Evolutionary conservation across 306 rosid species (phyloP), one percentile per base, ranked within the genome.

Genomic region (Psophocarpus tetragonolobus): DNA sequence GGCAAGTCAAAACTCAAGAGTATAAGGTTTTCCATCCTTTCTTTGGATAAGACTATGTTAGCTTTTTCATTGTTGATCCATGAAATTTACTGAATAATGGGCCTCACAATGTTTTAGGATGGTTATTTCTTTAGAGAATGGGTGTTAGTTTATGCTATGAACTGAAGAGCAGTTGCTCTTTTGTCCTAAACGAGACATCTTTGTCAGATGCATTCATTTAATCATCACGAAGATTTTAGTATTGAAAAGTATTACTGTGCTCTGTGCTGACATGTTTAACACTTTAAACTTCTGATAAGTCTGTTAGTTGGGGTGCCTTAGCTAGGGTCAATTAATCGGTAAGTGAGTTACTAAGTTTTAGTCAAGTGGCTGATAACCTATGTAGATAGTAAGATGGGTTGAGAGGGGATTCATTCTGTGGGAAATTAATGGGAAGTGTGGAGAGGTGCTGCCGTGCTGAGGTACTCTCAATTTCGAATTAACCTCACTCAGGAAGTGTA

Each of bases 21-120:
- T 21, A 63, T 63, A 63, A 71, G 53, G 27, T 27, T 76, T 36
- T 6, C 66, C 66, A 50, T 65, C 41, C 58, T 57, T 66, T 27
- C 56, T 41, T 44, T 62, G 62, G 15, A n/a, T 45, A 57, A 14
- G 14, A 45, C 71, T 35, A 56, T 83, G 67, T 69, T 45, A 45
- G 15, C 71, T 35, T 27, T 77, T 73, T 45, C 17, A 54, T 67
- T 77, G 35, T 26, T 33, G 71, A 21, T 23, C 72, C 30, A 17
- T 72, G 67, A 33, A 57, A 8, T 17, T 53, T 30, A 20, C 72
- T 38, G 48, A 36, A 39, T 23, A 65, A n/a, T 67, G 42, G 38
- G 54, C 10, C 18, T 50, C 15, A 30, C 61, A 38, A 51, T 72
- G 68, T 73, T 78, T 20, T 58, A 5, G 13, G 56, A 68, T 71